These are phyloP conservation scores for Bacidia gigantensis DNA, from an alignment of 495 filamentous ascomycete species.

Conservation along the genomic window DNA sequence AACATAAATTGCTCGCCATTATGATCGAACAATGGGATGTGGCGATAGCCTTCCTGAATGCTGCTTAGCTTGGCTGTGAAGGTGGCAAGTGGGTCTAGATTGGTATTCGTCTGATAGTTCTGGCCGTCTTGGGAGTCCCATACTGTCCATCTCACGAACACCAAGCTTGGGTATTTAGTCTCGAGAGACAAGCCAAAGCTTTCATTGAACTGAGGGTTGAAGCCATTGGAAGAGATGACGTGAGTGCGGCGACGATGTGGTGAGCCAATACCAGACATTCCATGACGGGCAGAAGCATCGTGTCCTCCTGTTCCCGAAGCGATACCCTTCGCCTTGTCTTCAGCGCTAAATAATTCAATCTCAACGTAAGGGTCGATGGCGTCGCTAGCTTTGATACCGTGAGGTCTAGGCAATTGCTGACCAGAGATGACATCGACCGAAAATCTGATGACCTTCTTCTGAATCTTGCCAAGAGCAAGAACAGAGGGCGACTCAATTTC, in stretches of 20 bases:
- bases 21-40: slow-evolving; percentile 79
- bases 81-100: slow-evolving; percentile 55
- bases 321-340: slow-evolving; percentile 64
- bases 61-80: slow-evolving; percentile 86
- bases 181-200: slow-evolving; percentile 62
- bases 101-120: slow-evolving; percentile 42
- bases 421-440: slow-evolving; percentile 81
- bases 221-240: slow-evolving; percentile 74
- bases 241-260: slow-evolving; percentile 66
- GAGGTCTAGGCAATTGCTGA: slow-evolving; percentile 80
- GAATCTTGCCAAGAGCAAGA: slow-evolving; percentile 37
- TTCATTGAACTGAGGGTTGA: slow-evolving; percentile 74
- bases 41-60: slow-evolving; percentile 89
- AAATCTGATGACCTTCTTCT: slow-evolving; percentile 68
- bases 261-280: slow-evolving; percentile 55
- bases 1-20: slow-evolving; percentile 86
- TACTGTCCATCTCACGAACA: slow-evolving; percentile 89
- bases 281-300: slow-evolving; percentile 54
- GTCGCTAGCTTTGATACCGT: slow-evolving; percentile 50
- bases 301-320: slow-evolving; percentile 52
- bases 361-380: slow-evolving; percentile 86
- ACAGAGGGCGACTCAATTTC: slow-evolving; percentile 14
- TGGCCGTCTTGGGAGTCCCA: slow-evolving; percentile 64
- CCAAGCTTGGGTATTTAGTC: slow-evolving; percentile 81
- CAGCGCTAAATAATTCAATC: slow-evolving; percentile 84